Base-by-base conservation (phyloP, 1,284 basidiomycete genomes). In the Exsudoporus floridanus region DNA sequence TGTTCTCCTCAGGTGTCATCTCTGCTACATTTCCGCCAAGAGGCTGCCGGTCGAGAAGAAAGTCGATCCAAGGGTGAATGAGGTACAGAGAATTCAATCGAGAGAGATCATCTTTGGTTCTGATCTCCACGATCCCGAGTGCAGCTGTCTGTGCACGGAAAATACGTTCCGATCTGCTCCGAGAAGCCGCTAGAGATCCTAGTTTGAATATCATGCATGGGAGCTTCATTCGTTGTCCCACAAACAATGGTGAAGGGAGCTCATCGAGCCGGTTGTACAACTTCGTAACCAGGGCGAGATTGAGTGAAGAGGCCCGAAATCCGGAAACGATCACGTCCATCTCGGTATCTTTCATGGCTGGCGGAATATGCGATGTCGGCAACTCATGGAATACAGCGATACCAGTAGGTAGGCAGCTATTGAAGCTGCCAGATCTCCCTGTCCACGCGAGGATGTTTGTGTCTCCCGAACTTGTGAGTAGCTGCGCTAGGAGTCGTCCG, bases 221-320 rank as follows among this genome's bases (percentile, higher is more conserved):
- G n/a, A n/a, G n/a, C n/a, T n/a, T n/a, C n/a, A n/a, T n/a, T n/a
- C n/a, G 49, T 12, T n/a, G 39, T 2, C 30, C 55, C 4, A 27
- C 13, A 3, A 58, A 54, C 0, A 5, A 27, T 2, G 55, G 50
- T 1, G 31, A 16, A 2, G 33, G 31, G 3, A 58, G 33, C 1
- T 33, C 36, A 7, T 23, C 1, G 2, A 56, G 33, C 13, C 30
- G 41, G 7, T 54, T n/a, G 12, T 56, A 56, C 7, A 56, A 6
- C 8, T 16, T 16, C 30, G 38, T 40, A 7, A 16, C 18, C 25
- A 34, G 2, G 1, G 6, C 6, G 16, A 16, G 1, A 16, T 41
- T 5, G 18, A 21, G 13, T 3, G 25, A 27, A n/a, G 18, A 18
- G 5, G 19, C 5, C 0, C 10, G 39, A 1, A 37, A 6, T 12